Conservation (phyloP, 2,329 filamentous ascomycete genomes). For the Zarea fungicola region DNA sequence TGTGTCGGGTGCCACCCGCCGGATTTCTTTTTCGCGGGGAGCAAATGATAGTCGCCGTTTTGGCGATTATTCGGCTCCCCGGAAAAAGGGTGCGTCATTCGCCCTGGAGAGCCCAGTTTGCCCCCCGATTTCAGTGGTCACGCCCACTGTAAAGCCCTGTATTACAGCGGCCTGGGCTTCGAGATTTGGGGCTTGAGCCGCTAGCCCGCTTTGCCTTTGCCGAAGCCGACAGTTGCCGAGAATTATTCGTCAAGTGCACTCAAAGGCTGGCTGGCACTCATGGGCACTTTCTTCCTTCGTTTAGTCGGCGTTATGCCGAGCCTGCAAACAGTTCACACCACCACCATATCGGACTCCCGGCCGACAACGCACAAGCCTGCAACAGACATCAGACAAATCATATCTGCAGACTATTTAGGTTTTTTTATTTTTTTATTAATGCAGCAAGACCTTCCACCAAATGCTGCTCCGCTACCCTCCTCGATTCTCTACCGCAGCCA, state of each 20-base stretch:
- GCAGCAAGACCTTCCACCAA: too few species aligned
- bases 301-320: slow-evolving; percentile 10
- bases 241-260: background rate
- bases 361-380: too few species aligned
- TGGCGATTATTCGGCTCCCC: slow-evolving; percentile 10
- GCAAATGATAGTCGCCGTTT: slow-evolving; percentile 10
- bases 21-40: too few species aligned
- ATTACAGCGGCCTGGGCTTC: background rate
- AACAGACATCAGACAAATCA: background rate
- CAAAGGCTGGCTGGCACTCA: too few species aligned
- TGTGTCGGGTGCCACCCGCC: slow-evolving; percentile 3
- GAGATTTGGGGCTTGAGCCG: too few species aligned
- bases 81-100: slow-evolving; percentile 15
- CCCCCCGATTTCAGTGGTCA: slow-evolving; percentile 11
- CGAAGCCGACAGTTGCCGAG: slow-evolving; percentile 13
- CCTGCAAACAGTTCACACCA: background rate
- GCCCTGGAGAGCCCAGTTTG: background rate
- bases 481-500: slow-evolving; percentile 29
- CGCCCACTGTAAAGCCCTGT: slow-evolving; percentile 4
- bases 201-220: background rate
- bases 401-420: background rate
- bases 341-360: background rate
- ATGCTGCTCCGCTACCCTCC: slow-evolving; percentile 13
- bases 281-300: background rate
- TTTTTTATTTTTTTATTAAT: background rate